Evolutionary conservation across 345 rosid species (phyloP).

Genomic region (Hibiscus mutabilis): DNA sequence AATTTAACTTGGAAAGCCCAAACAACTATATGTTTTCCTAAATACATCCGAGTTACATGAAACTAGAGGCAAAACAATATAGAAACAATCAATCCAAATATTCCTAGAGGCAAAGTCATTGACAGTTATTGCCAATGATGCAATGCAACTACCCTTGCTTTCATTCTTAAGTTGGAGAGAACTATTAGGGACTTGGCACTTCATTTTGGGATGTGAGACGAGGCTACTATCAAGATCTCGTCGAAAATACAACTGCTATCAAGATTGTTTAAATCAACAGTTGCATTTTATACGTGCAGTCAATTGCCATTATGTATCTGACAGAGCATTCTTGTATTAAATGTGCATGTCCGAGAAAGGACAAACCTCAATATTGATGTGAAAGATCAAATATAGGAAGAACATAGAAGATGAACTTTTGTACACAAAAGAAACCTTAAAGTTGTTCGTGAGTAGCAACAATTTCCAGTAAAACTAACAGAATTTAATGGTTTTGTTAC

Average conservation of each 20-base stretch:
- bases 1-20: not conserved
- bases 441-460: not conserved
- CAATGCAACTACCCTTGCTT: not conserved
- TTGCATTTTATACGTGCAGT: not conserved
- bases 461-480: not conserved
- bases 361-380: not conserved
- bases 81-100: not conserved
- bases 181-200: not conserved
- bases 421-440: not conserved
- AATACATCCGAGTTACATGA: not conserved
- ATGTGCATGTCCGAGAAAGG: not conserved
- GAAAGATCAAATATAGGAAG: not conserved
- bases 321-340: not conserved
- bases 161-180: not conserved
- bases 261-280: not conserved
- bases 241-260: not conserved
- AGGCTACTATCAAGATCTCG: not conserved
- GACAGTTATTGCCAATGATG: not conserved
- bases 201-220: not conserved
- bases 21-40: not conserved
- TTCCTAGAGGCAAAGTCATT: not conserved
- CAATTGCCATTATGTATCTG: not conserved
- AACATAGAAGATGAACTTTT: not conserved
- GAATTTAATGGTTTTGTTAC: not conserved
- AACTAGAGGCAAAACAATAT: not conserved